phyloP scores from a whole-genome alignment of 129 eudicot genomes.

The Chrysanthemum seticuspe region DNA sequence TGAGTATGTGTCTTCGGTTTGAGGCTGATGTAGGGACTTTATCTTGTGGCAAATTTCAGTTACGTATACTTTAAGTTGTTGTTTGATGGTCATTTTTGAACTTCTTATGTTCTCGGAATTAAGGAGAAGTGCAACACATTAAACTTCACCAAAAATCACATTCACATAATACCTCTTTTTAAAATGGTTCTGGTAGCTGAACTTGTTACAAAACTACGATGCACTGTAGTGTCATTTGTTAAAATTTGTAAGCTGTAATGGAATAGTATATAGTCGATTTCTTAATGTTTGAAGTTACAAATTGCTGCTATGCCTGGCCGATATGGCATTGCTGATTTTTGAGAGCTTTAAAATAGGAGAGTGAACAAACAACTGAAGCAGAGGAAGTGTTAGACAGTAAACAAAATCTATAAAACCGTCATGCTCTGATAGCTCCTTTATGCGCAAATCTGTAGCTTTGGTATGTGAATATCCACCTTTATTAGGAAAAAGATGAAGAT shows the following conservation, averaged over 20 bases:
- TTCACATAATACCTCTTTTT: not conserved
- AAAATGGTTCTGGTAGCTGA: not conserved
- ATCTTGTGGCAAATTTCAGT: too few relatives aligned
- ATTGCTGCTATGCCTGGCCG: not conserved
- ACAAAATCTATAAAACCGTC: not conserved
- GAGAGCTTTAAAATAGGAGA: not conserved
- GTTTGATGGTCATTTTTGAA: constrained; percentile 1
- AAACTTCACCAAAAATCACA: not conserved
- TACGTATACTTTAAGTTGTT: not conserved
- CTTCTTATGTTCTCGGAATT: not conserved
- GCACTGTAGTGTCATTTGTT: not conserved
- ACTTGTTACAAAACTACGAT: not conserved
- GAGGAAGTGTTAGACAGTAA: constrained; percentile 1
- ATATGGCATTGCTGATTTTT: constrained; percentile 6
- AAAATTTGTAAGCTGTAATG: not conserved
- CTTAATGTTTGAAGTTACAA: not conserved
- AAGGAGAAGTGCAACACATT: not conserved
- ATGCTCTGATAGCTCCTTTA: not conserved
- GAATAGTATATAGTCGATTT: not conserved
- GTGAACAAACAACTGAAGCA: not conserved
- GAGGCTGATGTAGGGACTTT: not conserved
- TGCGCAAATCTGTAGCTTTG: too few relatives aligned
- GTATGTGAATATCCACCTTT: too few relatives aligned
- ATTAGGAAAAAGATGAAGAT: too few relatives aligned
- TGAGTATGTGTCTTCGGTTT: not conserved